Evolutionary conservation across 2,329 filamentous ascomycete genomes (phyloP).

Genomic region (Mollisia scopiformis): DNA sequence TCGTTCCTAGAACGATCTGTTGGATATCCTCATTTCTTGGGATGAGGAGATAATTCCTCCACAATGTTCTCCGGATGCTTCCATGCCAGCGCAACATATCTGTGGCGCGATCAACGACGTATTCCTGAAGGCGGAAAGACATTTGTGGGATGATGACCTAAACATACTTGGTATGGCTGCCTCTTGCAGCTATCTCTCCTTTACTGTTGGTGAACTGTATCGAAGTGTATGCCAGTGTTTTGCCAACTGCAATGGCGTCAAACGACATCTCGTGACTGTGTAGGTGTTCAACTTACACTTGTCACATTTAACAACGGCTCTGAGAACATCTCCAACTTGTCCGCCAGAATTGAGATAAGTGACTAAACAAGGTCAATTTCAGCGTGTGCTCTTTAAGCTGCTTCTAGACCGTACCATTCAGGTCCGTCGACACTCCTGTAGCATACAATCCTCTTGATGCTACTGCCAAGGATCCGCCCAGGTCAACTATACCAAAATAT

Average conservation of each 20-base stretch:
- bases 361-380: constrained; percentile 46
- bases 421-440: constrained; percentile 67
- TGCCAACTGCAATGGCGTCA: constrained; percentile 54
- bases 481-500: constrained; percentile 49
- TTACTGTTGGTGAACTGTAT: constrained; percentile 61
- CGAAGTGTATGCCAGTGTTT: constrained; percentile 63
- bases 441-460: constrained; percentile 65
- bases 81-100: constrained; percentile 39
- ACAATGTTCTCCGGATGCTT: constrained; percentile 39
- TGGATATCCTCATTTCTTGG: constrained; percentile 5
- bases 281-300: constrained; percentile 49
- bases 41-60: constrained; percentile 33
- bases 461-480: constrained; percentile 67
- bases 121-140: neutral
- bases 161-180: constrained; percentile 66
- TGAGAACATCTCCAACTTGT: constrained; percentile 57
- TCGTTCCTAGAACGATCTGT: neutral
- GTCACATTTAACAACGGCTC: constrained; percentile 60
- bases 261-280: neutral
- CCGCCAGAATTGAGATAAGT: constrained; percentile 64
- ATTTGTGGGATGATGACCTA: neutral
- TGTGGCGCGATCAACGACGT: constrained; percentile 15
- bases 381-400: neutral
- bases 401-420: constrained; percentile 55
- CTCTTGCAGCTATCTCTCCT: constrained; percentile 62